Evolutionary conservation across 2,329 filamentous ascomycete genomes (phyloP).

Genomic region (Annulohypoxylon truncatum): DNA sequence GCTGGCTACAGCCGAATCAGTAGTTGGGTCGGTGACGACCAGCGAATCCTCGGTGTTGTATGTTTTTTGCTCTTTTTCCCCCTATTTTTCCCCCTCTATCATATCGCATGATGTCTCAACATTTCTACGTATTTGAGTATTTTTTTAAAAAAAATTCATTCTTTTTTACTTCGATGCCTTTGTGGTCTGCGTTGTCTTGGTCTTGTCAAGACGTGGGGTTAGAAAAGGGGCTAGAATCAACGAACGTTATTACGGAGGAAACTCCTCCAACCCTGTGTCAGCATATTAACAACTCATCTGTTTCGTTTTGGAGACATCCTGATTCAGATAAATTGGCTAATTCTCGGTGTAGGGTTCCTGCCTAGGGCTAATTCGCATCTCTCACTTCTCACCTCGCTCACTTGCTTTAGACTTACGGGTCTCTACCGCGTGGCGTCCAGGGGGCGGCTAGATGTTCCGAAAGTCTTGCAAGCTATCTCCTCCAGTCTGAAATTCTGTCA

Average conservation of each 20-base stretch:
- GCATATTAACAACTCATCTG: not conserved
- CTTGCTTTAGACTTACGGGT: not conserved
- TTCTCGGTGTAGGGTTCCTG: slow-evolving; percentile 14
- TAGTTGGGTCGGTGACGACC: slow-evolving; percentile 31
- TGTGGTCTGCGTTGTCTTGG: not conserved
- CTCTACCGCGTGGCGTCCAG: slow-evolving; percentile 2
- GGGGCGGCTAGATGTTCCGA: slow-evolving; percentile 1
- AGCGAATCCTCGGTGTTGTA: slow-evolving; percentile 28
- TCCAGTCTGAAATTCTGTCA: not conserved
- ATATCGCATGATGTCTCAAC: too few species aligned
- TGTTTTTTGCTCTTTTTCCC: slow-evolving; percentile 7
- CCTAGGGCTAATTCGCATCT: slow-evolving; percentile 5
- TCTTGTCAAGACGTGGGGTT: not conserved
- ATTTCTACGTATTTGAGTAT: too few species aligned
- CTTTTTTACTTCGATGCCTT: too few species aligned
- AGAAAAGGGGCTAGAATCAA: not conserved
- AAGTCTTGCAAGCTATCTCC: not conserved
- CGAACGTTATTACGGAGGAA: not conserved
- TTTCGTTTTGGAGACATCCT: not conserved
- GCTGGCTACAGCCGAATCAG: slow-evolving; percentile 19
- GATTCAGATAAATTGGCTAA: slow-evolving; percentile 10
- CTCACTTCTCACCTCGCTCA: slow-evolving; percentile 5
- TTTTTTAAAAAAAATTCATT: too few species aligned
- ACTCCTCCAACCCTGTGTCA: not conserved
- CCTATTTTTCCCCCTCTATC: not conserved